A percentile compares a stretch with the other conserved stretches of the same genome.
phyloP scores from a whole-genome alignment of 192 early-diverging fungal species.

The Backusella luteola region DNA sequence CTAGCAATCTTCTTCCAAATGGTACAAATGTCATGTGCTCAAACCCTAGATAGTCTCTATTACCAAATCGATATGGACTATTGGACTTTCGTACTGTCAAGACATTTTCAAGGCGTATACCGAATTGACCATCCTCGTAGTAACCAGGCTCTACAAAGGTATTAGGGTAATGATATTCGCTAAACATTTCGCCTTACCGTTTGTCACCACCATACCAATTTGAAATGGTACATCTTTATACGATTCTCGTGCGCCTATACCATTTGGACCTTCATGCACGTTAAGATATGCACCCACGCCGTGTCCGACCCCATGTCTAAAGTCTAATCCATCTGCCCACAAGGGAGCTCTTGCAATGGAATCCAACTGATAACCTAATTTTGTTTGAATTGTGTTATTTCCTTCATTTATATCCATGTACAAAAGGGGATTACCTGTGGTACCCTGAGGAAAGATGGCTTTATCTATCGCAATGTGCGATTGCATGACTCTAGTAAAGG shows the following conservation, averaged over 20 bases:
- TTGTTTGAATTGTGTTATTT: not conserved
- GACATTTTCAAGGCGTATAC: conserved; percentile 95
- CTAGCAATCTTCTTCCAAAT: conserved; percentile 81
- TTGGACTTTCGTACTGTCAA: conserved; percentile 69
- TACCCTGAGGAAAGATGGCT: conserved; percentile 84
- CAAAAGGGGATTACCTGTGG: conserved; percentile 37
- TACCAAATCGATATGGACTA: conserved; percentile 79
- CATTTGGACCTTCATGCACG: conserved; percentile 93
- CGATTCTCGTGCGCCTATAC: conserved; percentile 74
- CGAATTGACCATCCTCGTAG: conserved; percentile 93
- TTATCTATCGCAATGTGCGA: conserved; percentile 90
- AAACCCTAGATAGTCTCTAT: conserved; percentile 78
- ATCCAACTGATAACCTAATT: conserved; percentile 80
- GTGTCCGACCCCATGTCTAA: conserved; percentile 94
- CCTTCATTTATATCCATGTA: too few species aligned
- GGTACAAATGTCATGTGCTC: conserved; percentile 90
- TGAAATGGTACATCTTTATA: conserved; percentile 73
- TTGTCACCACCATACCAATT: conserved; percentile 90
- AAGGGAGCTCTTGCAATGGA: conserved; percentile 77
- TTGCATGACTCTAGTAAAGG: conserved; percentile 93
- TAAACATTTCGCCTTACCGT: conserved; percentile 46
- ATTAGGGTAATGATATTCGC: not conserved
- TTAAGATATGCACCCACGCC: conserved; percentile 94
- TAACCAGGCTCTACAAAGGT: conserved; percentile 77
- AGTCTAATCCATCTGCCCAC: conserved; percentile 93